Evolutionary conservation across 352 stramenopile species (phyloP), one percentile per base, ranked within the genome.

Genomic region (Thraustotheca clavata): DNA sequence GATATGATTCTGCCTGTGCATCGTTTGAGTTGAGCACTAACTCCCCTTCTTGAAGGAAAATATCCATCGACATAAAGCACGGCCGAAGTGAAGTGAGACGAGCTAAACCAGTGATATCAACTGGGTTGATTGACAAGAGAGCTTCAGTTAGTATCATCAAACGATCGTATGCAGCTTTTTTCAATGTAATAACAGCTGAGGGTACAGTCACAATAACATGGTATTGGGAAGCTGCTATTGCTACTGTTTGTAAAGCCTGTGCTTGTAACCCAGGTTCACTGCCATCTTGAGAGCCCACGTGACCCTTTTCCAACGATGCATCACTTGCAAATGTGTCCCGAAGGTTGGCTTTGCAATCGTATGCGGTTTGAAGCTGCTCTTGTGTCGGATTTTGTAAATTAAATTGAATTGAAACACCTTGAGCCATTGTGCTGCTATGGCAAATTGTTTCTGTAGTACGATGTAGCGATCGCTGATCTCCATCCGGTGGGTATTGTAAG

Each of bases 101-200:
- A 34, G 91, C 91, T 63, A 89, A 81, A 12, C 70, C 83, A 27
- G 90, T 85, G 57, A 94, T 74, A 62, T 94, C 86, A 35, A 93
- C 87, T 1, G 86, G 86, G 62, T 91, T 93, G 47, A 94, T 94
- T 76, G 88, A 86, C 62, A 94, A 55, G 1, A 94, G 68, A 11
- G 83, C 81, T 61, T 94, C 86, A 62, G 91, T 89, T 2, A 94
- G 68, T 24, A 94, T 76, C 77, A 94, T 87, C 39, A 94, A 68
- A 2, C 86, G 80, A 59, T 89, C 82, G 43, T 90, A 70, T 11
- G 79, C 85, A 4, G 74, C 59, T 60, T 91, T 92, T 32, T 76
- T 76, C 34, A 94, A 69, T 6, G 79, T 68, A 29, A 86, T 68
- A 22, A 68, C 80, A 0, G 83, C 77, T 26, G 73, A 71, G 1